Conservation (phyloP, 306 rosid genomes). For the cucumber (Cucumis sativus) region Cucumber_9930_V3 NC_026658.2:16365501-16366000, state of each 20-base stretch:
- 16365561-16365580: conserved; percentile 81
- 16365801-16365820: conserved; percentile 78
- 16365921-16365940: conserved; percentile 36
- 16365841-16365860: conserved; percentile 67
- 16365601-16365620: conserved; percentile 87
- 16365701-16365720: conserved; percentile 87
- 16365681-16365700: conserved; percentile 85
- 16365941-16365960: conserved; percentile 30
- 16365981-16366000: conserved; percentile 71
- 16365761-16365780: conserved; percentile 67
- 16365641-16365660: conserved; percentile 85
- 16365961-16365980: conserved; percentile 21
- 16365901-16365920: conserved; percentile 38
- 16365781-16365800: conserved; percentile 79
- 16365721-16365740: conserved; percentile 87
- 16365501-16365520: conserved; percentile 55
- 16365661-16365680: conserved; percentile 99
- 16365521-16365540: conserved; percentile 43
- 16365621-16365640: conserved; percentile 77
- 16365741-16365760: conserved; percentile 87
- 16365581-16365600: conserved; percentile 97
- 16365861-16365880: conserved; percentile 37
- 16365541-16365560: conserved; percentile 82
- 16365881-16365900: conserved; percentile 51
- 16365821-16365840: conserved; percentile 63